phyloP scores from a whole-genome alignment of 2,329 filamentous ascomycete genomes.

The Hypoxylon sp. region DNA sequence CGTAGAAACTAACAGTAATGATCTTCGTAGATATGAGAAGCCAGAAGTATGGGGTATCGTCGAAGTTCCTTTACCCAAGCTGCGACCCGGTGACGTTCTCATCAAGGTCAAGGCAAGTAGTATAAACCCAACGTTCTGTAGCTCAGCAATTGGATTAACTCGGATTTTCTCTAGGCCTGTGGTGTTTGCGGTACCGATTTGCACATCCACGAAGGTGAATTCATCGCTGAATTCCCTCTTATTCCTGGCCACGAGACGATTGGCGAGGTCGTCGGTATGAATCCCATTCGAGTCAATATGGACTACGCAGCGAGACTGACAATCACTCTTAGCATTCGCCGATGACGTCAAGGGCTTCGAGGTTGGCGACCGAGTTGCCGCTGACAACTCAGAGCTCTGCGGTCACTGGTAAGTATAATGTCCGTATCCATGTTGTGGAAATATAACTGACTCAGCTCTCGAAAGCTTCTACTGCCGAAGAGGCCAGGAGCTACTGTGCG shows the following conservation, averaged over 20 bases:
- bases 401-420: conserved; percentile 64
- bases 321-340: conserved; percentile 43
- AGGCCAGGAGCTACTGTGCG: conserved; percentile 75
- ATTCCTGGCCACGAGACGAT: conserved; percentile 78
- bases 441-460: conserved; percentile 26
- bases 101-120: conserved; percentile 72
- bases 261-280: conserved; percentile 68
- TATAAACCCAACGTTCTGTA: neutral
- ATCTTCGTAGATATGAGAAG: conserved; percentile 67
- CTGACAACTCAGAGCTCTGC: conserved; percentile 75
- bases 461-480: conserved; percentile 75
- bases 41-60: conserved; percentile 72
- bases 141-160: conserved; percentile 33
- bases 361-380: conserved; percentile 73
- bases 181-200: conserved; percentile 56
- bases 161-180: conserved; percentile 46
- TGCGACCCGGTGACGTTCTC: conserved; percentile 71
- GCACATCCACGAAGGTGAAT: conserved; percentile 78
- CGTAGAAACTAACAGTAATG: conserved; percentile 39
- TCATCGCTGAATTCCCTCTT: conserved; percentile 72
- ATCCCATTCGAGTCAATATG: conserved; percentile 58
- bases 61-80: conserved; percentile 70
- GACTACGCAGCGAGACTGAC: conserved; percentile 25
- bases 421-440: neutral
- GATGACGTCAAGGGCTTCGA: conserved; percentile 70